Base-by-base conservation (phyloP, 116 monocot species). In the Phalaenopsis hybrid region DNA sequence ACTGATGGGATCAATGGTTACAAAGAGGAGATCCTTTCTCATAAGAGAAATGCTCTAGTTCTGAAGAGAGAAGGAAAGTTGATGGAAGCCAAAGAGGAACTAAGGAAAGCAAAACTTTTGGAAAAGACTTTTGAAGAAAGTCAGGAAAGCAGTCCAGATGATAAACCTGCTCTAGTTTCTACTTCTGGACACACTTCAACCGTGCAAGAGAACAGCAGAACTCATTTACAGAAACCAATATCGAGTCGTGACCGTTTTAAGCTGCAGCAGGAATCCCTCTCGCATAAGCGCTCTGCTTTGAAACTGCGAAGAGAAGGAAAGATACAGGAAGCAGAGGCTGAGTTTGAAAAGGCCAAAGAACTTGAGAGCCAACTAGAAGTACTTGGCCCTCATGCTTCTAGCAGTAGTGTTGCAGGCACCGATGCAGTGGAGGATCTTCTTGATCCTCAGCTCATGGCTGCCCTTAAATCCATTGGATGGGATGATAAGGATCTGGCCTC, bases 221-320 rank as follows among this genome's bases (percentile, higher is more conserved):
- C 81, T 77, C 88, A 86, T 74, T 18, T 85, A 76, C 87, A 84
- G 21, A 97, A 94, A 80, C 89, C 90, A 31, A 16, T 87, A 43
- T 87, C 99, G 5, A 72, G 89, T 44, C 87, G 91, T 16, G 99
- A 99, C 45, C 88, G 93, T 37, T 90, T 99, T 70, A 99, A 91
- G 74, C 76, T 99, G 57, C 99, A 95, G 83, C 99, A 92, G 79
- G 91, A 99, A 81, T 93, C 93, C 18, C 95, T 99, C 55, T 73
- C 93, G 80, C 93, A 95, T 84, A 99, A 99, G 70, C 89, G 99
- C 20, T 90, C 88, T 59, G 95, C 99, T 28, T 80, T 95, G 44
- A 99, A 89, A 87, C 90, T 99, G 55, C 83, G 94, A 49, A 93
- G 99, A 86, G 95, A 93, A 80, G 99, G 99, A 61, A 95, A 89